phyloP scores from a whole-genome alignment of 2,329 filamentous ascomycete species.

The Chrysosporium keratinophilum region DNA sequence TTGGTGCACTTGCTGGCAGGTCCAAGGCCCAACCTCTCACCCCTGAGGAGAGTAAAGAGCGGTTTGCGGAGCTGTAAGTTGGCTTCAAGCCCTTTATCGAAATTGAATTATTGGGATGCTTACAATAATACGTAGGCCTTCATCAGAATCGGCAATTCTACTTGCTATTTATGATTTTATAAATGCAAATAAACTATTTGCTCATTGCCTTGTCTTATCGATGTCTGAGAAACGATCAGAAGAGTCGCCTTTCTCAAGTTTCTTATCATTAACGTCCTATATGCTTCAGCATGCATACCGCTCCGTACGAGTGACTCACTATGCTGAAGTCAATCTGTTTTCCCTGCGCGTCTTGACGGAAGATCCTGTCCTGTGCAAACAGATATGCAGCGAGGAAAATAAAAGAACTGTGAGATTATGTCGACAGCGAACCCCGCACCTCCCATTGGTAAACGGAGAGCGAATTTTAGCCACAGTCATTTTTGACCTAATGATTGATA shows the following conservation, averaged over 20 bases:
- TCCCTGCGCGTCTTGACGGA: constrained; percentile 78
- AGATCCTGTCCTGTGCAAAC: constrained; percentile 70
- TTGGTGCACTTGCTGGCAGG: constrained; percentile 64
- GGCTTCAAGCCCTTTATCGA: background rate
- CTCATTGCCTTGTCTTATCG: constrained; percentile 65
- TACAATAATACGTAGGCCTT: constrained; percentile 50
- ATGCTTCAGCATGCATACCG: constrained; percentile 87
- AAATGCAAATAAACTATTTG: constrained; percentile 91
- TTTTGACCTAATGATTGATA: constrained; percentile 79
- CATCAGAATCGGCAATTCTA: constrained; percentile 65
- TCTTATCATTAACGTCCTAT: constrained; percentile 84
- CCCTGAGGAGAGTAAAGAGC: constrained; percentile 67
- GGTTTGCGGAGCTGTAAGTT: constrained; percentile 68
- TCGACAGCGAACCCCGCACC: constrained; percentile 74
- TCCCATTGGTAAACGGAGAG: constrained; percentile 63
- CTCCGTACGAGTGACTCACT: constrained; percentile 64
- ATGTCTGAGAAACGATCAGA: constrained; percentile 50
- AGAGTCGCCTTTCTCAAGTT: constrained; percentile 67
- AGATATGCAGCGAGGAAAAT: constrained; percentile 68
- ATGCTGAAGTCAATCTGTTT: constrained; percentile 76
- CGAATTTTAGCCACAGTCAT: constrained; percentile 65
- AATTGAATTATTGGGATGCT: background rate
- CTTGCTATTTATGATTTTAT: constrained; percentile 87
- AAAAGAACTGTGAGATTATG: constrained; percentile 70
- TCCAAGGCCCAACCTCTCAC: constrained; percentile 52